Evolutionary conservation across 2,329 filamentous ascomycete species (phyloP).

Genomic region (Apiospora aurea): DNA sequence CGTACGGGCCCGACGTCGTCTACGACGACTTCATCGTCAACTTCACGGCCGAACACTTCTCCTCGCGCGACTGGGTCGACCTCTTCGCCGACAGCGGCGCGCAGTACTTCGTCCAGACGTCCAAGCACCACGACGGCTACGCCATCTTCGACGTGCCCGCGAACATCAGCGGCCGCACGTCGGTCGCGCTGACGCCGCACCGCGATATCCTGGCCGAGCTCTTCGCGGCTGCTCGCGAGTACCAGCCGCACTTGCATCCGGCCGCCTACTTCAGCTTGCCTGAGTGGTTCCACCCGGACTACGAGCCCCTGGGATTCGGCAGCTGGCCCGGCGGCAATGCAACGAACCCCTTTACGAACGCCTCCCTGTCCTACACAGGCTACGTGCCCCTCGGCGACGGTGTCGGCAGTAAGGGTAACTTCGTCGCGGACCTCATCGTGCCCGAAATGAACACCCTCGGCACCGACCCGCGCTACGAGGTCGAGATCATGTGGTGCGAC

Average conservation of each 20-base stretch:
- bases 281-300: conserved; percentile 58
- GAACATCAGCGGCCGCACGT: conserved; percentile 47
- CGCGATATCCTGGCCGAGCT: conserved; percentile 51
- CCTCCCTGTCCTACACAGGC: conserved; percentile 51
- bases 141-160: conserved; percentile 50
- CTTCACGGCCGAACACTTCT: conserved; percentile 58
- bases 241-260: conserved; percentile 51
- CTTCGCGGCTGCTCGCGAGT: conserved; percentile 48
- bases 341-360: conserved; percentile 52
- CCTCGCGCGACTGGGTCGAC: conserved; percentile 54
- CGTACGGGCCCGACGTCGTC: conserved; percentile 56
- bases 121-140: conserved; percentile 57
- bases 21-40: conserved; percentile 64
- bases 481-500: conserved; percentile 60
- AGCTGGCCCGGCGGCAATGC: conserved; percentile 45
- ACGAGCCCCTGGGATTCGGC: conserved; percentile 51
- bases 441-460: conserved; percentile 56
- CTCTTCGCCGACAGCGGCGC: conserved; percentile 47
- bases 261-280: conserved; percentile 58
- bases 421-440: conserved; percentile 50
- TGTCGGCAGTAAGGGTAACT: conserved; percentile 40
- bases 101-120: conserved; percentile 54
- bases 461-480: conserved; percentile 45
- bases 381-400: conserved; percentile 39
- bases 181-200: conserved; percentile 49